Percentiles rank a stretch among this genome's conserved stretches.
These are phyloP conservation scores for Paecilomyces niveus DNA, from an alignment of 2,329 filamentous ascomycete species.

Conservation along the genomic window DNA sequence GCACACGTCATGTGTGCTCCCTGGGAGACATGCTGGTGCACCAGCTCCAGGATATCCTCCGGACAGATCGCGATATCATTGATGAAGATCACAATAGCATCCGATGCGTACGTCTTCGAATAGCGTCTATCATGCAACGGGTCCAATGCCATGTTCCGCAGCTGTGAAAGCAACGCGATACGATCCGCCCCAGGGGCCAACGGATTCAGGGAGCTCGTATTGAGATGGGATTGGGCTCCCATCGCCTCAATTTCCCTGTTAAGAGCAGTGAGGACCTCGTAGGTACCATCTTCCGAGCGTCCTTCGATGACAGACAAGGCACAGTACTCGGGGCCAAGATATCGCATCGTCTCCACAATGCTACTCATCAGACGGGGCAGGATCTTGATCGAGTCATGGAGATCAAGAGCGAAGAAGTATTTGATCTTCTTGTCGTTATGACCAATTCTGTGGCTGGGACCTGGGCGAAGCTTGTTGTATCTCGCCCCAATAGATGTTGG, in stretches of 20 bases:
- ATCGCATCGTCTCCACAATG: slow-evolving; percentile 43
- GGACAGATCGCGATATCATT: slow-evolving; percentile 48
- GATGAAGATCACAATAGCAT: slow-evolving; percentile 46
- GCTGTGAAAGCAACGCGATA: slow-evolving; percentile 41
- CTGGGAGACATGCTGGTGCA: slow-evolving; percentile 41
- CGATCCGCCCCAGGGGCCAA: slow-evolving; percentile 30
- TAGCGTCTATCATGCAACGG: slow-evolving; percentile 31
- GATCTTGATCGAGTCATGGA: slow-evolving; percentile 39
- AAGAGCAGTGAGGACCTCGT: slow-evolving; percentile 42
- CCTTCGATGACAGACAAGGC: slow-evolving; percentile 52
- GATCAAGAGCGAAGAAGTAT: slow-evolving; percentile 50
- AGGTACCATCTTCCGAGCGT: slow-evolving; percentile 49
- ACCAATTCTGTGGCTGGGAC: background rate
- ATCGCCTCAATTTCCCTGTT: slow-evolving; percentile 29
- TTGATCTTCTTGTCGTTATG: background rate
- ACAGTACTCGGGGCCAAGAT: slow-evolving; percentile 46
- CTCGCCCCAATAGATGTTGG: slow-evolving; percentile 2
- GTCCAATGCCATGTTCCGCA: slow-evolving; percentile 48
- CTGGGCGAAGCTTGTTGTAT: slow-evolving; percentile 2
- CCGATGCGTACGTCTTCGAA: slow-evolving; percentile 14
- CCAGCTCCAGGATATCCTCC: slow-evolving; percentile 53
- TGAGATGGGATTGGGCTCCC: slow-evolving; percentile 14
- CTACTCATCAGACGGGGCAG: slow-evolving; percentile 48
- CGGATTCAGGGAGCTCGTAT: slow-evolving; percentile 39
- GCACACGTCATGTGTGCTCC: slow-evolving; percentile 51